These are phyloP conservation scores for Tuber microsphaerosporum DNA, from an alignment of 495 filamentous ascomycete genomes.

Conservation along the genomic window DNA sequence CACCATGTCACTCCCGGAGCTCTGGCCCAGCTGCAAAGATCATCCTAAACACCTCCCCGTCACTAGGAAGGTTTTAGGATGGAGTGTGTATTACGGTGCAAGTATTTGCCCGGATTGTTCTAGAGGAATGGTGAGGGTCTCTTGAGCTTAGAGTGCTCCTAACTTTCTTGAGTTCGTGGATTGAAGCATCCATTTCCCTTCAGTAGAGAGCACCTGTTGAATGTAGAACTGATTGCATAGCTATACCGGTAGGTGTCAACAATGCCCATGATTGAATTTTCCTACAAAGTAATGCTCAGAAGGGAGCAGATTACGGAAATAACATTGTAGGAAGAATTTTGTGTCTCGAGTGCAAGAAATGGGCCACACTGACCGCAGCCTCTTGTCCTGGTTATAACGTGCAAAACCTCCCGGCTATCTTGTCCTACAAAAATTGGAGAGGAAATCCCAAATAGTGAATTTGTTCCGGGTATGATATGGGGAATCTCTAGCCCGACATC, in stretches of 20 bases:
- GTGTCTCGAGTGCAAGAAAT: constrained; percentile 1
- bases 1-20: neutral
- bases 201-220: neutral
- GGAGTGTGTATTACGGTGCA: neutral
- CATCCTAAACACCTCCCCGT: neutral
- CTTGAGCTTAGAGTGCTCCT: neutral
- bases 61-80: neutral
- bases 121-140: neutral
- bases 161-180: neutral
- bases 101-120: neutral
- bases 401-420: neutral
- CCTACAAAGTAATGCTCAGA: neutral
- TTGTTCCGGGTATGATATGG: constrained; percentile 15
- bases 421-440: neutral
- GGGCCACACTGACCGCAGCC: neutral
- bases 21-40: neutral
- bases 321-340: neutral
- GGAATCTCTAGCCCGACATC: constrained; percentile 30
- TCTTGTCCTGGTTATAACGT: neutral
- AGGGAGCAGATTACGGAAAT: constrained; percentile 12
- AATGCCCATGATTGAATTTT: neutral
- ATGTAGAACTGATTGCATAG: neutral
- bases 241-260: neutral
- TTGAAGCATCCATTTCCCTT: neutral
- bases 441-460: neutral